Conservation (phyloP, 2,329 filamentous ascomycete species). For the Aureobasidium sp. region DNA sequence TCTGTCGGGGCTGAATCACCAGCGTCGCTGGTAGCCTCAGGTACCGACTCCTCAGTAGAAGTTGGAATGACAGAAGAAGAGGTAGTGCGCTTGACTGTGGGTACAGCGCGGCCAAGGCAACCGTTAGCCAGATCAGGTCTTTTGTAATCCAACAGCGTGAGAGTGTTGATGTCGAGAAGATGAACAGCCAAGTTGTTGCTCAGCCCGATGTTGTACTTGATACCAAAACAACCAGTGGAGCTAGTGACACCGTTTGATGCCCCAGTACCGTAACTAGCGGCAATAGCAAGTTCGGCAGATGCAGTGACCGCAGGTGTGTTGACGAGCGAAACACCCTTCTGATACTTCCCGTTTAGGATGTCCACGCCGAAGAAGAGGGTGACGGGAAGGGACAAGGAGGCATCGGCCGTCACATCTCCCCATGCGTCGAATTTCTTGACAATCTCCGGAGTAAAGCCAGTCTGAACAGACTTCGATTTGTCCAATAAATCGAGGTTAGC, state of each 20-base stretch:
- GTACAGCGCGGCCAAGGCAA: slow-evolving; percentile 15
- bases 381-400: slow-evolving; percentile 21
- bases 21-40: too few species aligned
- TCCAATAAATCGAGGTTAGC: slow-evolving; percentile 22
- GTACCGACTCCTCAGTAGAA: too few species aligned
- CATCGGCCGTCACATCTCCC: slow-evolving; percentile 20
- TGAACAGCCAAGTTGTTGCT: slow-evolving; percentile 21
- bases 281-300: slow-evolving; percentile 13
- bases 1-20: background rate
- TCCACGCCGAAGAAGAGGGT: slow-evolving; percentile 19
- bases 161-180: background rate
- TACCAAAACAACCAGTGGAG: slow-evolving; percentile 21
- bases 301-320: slow-evolving; percentile 23
- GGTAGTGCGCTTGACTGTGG: slow-evolving; percentile 5
- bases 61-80: slow-evolving; percentile 1
- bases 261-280: slow-evolving; percentile 13
- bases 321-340: slow-evolving; percentile 22
- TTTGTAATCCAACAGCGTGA: slow-evolving; percentile 5
- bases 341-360: slow-evolving; percentile 22
- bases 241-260: slow-evolving; percentile 16
- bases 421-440: slow-evolving; percentile 23
- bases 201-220: slow-evolving; percentile 22
- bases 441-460: slow-evolving; percentile 22
- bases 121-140: slow-evolving; percentile 9
- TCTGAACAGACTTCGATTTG: slow-evolving; percentile 13